Conservation (phyloP, 345 rosid species). For the Erysimum cheiranthoides region DNA sequence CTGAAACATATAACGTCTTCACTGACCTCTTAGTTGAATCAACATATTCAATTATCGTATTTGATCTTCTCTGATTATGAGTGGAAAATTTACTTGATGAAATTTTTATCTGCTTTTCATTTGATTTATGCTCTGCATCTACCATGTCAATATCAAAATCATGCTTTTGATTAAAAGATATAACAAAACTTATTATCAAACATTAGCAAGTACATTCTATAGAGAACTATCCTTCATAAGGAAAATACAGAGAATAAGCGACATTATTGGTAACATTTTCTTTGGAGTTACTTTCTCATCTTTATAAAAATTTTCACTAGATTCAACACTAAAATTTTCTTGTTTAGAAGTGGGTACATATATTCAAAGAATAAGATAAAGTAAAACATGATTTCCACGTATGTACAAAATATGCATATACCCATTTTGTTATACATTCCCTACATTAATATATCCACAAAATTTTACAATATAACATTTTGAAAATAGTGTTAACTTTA, state of each 20-base stretch:
- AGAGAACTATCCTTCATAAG: background rate
- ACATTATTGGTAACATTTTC: conserved; percentile 49
- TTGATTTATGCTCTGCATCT: conserved; percentile 53
- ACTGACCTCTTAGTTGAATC: too few relatives aligned
- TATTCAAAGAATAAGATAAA: too few relatives aligned
- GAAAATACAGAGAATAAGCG: background rate
- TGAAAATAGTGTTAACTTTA: too few relatives aligned
- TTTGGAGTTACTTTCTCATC: conserved; percentile 58
- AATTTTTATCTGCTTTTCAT: conserved; percentile 34
- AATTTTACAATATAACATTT: too few relatives aligned
- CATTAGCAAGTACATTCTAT: too few relatives aligned
- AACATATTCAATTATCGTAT: too few relatives aligned
- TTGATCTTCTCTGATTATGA: too few relatives aligned
- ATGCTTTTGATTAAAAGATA: conserved; percentile 26
- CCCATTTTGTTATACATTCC: too few relatives aligned
- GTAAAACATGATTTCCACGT: too few relatives aligned
- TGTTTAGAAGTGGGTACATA: conserved; percentile 42
- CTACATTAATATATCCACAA: too few relatives aligned
- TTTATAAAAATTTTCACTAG: conserved; percentile 49
- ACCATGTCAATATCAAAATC: conserved; percentile 58
- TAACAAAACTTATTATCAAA: background rate
- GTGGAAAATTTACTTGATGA: background rate
- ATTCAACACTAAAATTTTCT: conserved; percentile 56
- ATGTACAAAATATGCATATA: too few relatives aligned
- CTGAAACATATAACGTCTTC: too few relatives aligned